Percentiles rank a stretch among this genome's conserved stretches.
Evolutionary conservation across 441 rosid genomes (phyloP).

Genomic region (Gossypium aridum): DNA sequence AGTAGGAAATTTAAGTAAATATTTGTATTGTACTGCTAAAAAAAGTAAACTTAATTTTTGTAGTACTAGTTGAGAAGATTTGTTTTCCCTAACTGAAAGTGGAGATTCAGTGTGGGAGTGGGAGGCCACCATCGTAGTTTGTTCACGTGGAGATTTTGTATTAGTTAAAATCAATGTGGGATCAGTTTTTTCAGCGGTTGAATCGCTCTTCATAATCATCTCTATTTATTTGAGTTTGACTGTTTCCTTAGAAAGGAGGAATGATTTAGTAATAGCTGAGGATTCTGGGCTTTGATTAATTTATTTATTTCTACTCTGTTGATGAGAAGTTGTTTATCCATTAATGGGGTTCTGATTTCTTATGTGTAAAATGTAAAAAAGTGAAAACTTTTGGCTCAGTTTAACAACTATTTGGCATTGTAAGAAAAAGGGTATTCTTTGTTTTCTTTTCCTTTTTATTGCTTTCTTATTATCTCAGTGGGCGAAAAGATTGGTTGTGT

Average conservation of each 20-base stretch:
- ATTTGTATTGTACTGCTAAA: neutral
- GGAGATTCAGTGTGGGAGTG: too few species aligned
- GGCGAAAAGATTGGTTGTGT: neutral
- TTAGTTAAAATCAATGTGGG: slow-evolving; percentile 12
- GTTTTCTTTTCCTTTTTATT: neutral
- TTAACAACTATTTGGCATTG: neutral
- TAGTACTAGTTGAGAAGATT: too few species aligned
- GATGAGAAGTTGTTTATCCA: too few species aligned
- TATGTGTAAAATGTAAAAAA: neutral
- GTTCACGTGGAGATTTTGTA: slow-evolving; percentile 20
- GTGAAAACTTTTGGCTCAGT: neutral
- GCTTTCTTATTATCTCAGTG: neutral
- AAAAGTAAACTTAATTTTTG: too few species aligned
- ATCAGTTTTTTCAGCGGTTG: slow-evolving; percentile 11
- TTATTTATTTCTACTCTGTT: neutral
- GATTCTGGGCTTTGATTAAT: slow-evolving; percentile 13
- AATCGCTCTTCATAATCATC: slow-evolving; percentile 9
- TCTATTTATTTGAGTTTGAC: neutral
- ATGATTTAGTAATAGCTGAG: neutral
- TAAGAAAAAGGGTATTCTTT: neutral
- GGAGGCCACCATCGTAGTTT: neutral
- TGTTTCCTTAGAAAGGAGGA: neutral
- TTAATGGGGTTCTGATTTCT: neutral
- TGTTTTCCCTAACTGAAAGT: too few species aligned
- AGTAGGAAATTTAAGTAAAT: neutral